Evolutionary conservation across 441 rosid genomes (phyloP).

Genomic region (Flueggea neowawraea): DNA sequence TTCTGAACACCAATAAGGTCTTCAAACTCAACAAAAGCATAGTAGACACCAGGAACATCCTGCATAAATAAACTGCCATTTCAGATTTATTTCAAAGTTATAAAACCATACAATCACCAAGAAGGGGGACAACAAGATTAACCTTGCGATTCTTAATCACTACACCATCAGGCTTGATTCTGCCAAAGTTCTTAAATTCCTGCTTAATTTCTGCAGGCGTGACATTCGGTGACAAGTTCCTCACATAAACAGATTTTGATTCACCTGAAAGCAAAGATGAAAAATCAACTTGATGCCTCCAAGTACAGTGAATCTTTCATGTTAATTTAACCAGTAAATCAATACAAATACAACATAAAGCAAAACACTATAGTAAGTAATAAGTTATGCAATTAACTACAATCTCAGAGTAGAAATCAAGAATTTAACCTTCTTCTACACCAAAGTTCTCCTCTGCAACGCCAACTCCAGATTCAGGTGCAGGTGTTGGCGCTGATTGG

Average conservation of each 20-base stretch:
- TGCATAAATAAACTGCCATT: conserved; percentile 21
- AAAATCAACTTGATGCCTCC: conserved; percentile 7
- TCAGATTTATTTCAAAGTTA: conserved; percentile 17
- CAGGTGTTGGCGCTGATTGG: conserved; percentile 28
- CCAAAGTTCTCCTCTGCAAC: conserved; percentile 42
- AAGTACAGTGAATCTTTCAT: not conserved
- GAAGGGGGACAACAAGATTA: conserved; percentile 2
- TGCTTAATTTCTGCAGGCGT: conserved; percentile 62
- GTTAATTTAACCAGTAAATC: not conserved
- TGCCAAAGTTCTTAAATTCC: conserved; percentile 63
- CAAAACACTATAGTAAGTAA: not conserved
- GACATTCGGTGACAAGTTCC: conserved; percentile 57
- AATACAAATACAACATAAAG: not conserved
- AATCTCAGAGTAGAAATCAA: not conserved
- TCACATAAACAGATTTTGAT: conserved; percentile 68
- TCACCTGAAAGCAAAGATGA: conserved; percentile 40
- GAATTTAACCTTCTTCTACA: conserved; percentile 47
- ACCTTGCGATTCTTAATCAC: conserved; percentile 72
- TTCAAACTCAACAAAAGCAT: conserved; percentile 77
- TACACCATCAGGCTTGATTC: conserved; percentile 63
- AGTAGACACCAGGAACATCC: conserved; percentile 75
- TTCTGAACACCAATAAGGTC: conserved; percentile 51
- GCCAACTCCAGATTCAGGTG: conserved; percentile 44
- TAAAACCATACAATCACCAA: not conserved
- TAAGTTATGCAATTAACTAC: conserved; percentile 6